A percentile compares a stretch with the other conserved stretches of the same genome.
These are phyloP conservation scores for Phytophthora kernoviae DNA, from an alignment of 352 stramenopile species.

Conservation along the genomic window DNA sequence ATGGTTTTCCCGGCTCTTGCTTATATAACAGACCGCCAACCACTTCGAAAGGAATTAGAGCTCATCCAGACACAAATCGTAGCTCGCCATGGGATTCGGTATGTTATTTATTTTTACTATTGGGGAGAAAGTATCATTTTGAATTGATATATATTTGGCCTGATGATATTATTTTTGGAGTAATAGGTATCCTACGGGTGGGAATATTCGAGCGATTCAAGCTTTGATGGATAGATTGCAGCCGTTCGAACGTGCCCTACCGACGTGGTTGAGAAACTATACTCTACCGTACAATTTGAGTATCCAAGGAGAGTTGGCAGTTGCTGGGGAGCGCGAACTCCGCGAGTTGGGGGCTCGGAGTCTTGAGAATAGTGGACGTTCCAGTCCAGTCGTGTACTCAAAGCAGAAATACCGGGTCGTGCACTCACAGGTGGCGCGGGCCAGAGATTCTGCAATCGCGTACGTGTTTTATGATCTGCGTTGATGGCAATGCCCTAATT, in stretches of 20 bases:
- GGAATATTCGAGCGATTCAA: conserved; percentile 58
- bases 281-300: conserved; percentile 69
- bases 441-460: conserved; percentile 61
- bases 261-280: conserved; percentile 69
- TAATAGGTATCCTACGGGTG: conserved; percentile 54
- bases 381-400: conserved; percentile 33
- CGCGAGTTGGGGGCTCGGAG: conserved; percentile 35
- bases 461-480: conserved; percentile 25
- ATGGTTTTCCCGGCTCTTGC: conserved; percentile 13
- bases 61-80: conserved; percentile 69
- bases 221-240: conserved; percentile 47
- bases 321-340: conserved; percentile 44
- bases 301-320: conserved; percentile 47
- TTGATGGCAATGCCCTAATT: neutral
- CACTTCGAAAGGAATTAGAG: conserved; percentile 35
- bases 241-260: conserved; percentile 37
- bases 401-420: conserved; percentile 45
- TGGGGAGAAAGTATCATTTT: neutral
- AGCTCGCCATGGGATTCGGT: conserved; percentile 68
- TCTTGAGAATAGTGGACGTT: conserved; percentile 23
- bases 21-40: neutral
- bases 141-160: too few species aligned
- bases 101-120: conserved; percentile 8
- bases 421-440: conserved; percentile 59
- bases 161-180: neutral